These are phyloP conservation scores for Euphorbia neoarborescens DNA, from an alignment of 441 rosid genomes.

Conservation along the genomic window DNA sequence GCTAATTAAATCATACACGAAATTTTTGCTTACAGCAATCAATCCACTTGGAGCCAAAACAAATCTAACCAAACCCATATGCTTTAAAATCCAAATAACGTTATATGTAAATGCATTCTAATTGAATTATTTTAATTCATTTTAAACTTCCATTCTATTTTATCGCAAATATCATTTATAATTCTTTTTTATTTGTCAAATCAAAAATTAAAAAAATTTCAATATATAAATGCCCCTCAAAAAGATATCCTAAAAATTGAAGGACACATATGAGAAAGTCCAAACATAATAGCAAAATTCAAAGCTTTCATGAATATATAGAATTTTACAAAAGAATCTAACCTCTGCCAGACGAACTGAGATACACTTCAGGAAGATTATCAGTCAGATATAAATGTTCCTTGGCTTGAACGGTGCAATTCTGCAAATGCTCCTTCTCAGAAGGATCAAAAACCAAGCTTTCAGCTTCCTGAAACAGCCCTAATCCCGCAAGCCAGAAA, in stretches of 20 bases:
- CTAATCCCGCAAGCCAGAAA: slow-evolving; percentile 71
- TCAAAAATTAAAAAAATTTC: too few species aligned
- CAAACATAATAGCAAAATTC: not conserved
- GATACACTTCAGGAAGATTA: slow-evolving; percentile 28
- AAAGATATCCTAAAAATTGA: slow-evolving; percentile 54
- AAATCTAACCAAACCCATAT: too few species aligned
- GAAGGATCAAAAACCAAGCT: slow-evolving; percentile 41
- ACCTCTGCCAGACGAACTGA: slow-evolving; percentile 33
- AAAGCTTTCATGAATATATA: not conserved
- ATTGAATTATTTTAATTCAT: too few species aligned
- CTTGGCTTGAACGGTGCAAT: slow-evolving; percentile 55
- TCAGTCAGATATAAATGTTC: slow-evolving; percentile 49
- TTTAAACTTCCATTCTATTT: too few species aligned
- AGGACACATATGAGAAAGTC: slow-evolving; percentile 2
- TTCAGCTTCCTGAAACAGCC: slow-evolving; percentile 57
- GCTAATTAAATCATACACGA: too few species aligned
- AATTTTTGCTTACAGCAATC: too few species aligned
- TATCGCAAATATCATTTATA: too few species aligned
- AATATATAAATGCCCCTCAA: slow-evolving; percentile 93
- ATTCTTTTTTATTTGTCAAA: too few species aligned
- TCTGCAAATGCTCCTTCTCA: slow-evolving; percentile 55
- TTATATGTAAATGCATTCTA: too few species aligned
- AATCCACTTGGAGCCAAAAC: too few species aligned
- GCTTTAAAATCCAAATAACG: too few species aligned
- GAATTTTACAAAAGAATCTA: slow-evolving; percentile 7